Percentiles rank a stretch among this genome's conserved stretches.
These are phyloP conservation scores for Pseudocercospora macadamiae DNA, from an alignment of 2,329 filamentous ascomycete genomes.

Conservation along the genomic window DNA sequence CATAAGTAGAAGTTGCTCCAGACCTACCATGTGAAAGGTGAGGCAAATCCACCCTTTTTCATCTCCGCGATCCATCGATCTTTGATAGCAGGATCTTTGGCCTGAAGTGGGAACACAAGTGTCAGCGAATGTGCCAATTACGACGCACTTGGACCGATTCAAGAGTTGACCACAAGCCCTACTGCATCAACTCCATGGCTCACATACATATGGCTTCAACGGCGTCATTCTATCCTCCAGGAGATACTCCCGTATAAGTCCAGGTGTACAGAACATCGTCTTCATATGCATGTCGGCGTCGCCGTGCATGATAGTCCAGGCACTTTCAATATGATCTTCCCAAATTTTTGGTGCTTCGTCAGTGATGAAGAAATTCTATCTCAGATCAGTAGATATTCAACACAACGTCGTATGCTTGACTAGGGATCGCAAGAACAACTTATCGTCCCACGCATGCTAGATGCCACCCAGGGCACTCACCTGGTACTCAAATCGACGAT, in stretches of 20 bases:
- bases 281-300: not conserved
- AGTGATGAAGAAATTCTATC: constrained; percentile 46
- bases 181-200: too few species aligned
- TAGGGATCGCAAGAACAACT: too few species aligned
- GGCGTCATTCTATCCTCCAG: constrained; percentile 18
- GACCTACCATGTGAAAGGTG: not conserved
- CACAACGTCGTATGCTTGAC: too few species aligned
- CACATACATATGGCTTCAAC: constrained; percentile 43
- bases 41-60: constrained; percentile 33
- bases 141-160: too few species aligned
- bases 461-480: too few species aligned
- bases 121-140: too few species aligned
- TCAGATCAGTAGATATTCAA: too few species aligned
- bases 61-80: constrained; percentile 41
- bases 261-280: not conserved
- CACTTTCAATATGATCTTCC: not conserved
- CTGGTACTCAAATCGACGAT: constrained; percentile 49
- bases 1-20: not conserved
- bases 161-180: too few species aligned
- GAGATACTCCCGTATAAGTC: constrained; percentile 28
- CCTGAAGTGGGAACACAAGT: too few species aligned
- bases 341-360: not conserved
- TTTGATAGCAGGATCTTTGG: constrained; percentile 32
- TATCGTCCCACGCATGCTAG: too few species aligned
- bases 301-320: not conserved